Evolutionary conservation across 164 flowering plant species (phyloP), one percentile per base, ranked within the genome.

Genomic region (Umbilicus rupestris): DNA sequence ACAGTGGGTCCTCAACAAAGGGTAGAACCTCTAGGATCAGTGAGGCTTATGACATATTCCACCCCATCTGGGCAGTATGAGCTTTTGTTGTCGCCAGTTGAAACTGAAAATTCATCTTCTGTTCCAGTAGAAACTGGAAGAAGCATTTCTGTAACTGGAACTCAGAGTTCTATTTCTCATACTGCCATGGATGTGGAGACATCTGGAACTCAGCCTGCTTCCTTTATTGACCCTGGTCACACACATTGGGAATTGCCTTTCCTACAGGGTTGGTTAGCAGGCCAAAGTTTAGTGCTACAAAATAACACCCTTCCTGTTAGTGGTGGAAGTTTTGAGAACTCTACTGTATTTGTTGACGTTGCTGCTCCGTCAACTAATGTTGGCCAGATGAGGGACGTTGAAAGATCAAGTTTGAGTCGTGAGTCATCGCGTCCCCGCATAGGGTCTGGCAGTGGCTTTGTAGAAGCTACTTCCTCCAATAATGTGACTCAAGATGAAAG

Each of bases 241-340:
- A 72, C 78, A 64, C 74, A 67, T 66, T 92, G 96, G 98, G 97
- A 93, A 68, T 71, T 93, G 16, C 96, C 97, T 49, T 90, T 90
- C 68, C 68, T 86, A 78, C 97, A 93, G 69, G 98, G 98, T 41
- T 93, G 96, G 97, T 80, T 93, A 69, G 75, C 87, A 66, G 97
- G 94, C 22, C 98, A 90, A 72, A 86, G 85, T 74, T 96, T 88
- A 77, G 88, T 90, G 67, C 82, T 80, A 10, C 71, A 73, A 52
- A 83, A 71, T 42, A 63, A 79, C 4, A 69, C 68, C 60, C 78
- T 69, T 65, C 77, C 84, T 62, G 62, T 70, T 29, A 75, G 64
- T 70, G 76, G 70, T 67, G 73, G 88, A 72, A 85, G 85, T 73
- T 96, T 63, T 68, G 92, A 80, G 55, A 74, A 58, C 71, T 62